Percentiles rank a stretch among this genome's conserved stretches.
These are phyloP conservation scores for Kingdonia uniflora DNA, from an alignment of 164 flowering plant genomes.

Conservation along the genomic window DNA sequence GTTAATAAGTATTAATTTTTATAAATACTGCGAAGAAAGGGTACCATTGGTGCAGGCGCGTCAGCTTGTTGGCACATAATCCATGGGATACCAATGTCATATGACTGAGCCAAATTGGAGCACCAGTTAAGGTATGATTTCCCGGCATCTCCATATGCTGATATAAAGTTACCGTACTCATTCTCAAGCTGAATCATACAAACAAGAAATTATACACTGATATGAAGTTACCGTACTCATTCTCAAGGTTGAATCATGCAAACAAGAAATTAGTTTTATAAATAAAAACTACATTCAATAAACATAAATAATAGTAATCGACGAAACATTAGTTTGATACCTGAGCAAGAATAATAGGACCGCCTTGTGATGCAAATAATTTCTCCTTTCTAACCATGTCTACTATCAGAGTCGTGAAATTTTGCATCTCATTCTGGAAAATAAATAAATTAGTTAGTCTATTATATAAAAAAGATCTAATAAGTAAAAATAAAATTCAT, in stretches of 20 bases:
- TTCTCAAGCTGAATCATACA: slow-evolving; percentile 45
- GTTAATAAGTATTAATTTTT: neutral
- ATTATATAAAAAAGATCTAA: neutral
- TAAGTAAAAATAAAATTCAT: too few species aligned
- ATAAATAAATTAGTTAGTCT: neutral
- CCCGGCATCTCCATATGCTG: slow-evolving; percentile 44
- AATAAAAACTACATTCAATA: neutral
- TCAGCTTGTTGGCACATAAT: slow-evolving; percentile 4
- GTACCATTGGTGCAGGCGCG: slow-evolving; percentile 3
- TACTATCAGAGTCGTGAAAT: slow-evolving; percentile 24
- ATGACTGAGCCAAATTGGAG: slow-evolving; percentile 39
- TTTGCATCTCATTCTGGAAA: slow-evolving; percentile 18
- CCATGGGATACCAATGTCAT: slow-evolving; percentile 1
- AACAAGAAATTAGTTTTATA: too few species aligned
- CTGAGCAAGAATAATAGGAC: slow-evolving; percentile 32
- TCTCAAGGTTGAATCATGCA: slow-evolving; percentile 40
- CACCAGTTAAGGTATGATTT: slow-evolving; percentile 47
- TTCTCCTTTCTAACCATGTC: slow-evolving; percentile 18
- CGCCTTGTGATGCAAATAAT: slow-evolving; percentile 35
- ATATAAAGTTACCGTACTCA: slow-evolving; percentile 13
- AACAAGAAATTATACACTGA: too few species aligned
- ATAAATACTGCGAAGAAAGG: neutral
- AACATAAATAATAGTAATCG: too few species aligned
- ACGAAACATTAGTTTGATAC: neutral
- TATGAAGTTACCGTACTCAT: slow-evolving; percentile 18